These are phyloP conservation scores for Xylogone sp. DNA, from an alignment of 2,329 filamentous ascomycete genomes.

Conservation along the genomic window DNA sequence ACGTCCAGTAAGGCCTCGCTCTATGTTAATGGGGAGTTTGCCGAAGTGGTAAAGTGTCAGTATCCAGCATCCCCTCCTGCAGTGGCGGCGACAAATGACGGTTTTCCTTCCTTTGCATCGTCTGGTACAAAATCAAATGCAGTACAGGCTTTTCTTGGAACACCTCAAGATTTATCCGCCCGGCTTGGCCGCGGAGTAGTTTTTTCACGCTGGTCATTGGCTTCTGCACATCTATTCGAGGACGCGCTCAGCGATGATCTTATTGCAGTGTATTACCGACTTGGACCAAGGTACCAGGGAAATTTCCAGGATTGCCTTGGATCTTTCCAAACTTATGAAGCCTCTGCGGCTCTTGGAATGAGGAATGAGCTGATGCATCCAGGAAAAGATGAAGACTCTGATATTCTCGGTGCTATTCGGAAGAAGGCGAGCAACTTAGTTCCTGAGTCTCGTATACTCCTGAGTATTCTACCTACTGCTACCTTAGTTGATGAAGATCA, in stretches of 20 bases:
- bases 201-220: conserved; percentile 80
- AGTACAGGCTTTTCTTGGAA: conserved; percentile 90
- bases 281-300: conserved; percentile 87
- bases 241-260: conserved; percentile 88
- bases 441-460: conserved; percentile 73
- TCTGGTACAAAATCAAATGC: conserved; percentile 55
- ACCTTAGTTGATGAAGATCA: conserved; percentile 78
- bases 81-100: conserved; percentile 59
- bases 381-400: conserved; percentile 85
- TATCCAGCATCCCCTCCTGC: conserved; percentile 76
- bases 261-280: conserved; percentile 82
- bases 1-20: conserved; percentile 77
- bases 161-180: conserved; percentile 80
- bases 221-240: conserved; percentile 84
- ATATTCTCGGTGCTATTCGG: conserved; percentile 85
- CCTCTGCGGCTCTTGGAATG: conserved; percentile 84
- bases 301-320: conserved; percentile 97
- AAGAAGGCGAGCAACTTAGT: conserved; percentile 79
- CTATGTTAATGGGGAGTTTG: conserved; percentile 90
- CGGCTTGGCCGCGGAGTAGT: conserved; percentile 70
- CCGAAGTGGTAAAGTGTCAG: conserved; percentile 83
- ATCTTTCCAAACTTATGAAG: conserved; percentile 92
- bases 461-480: conserved; percentile 78
- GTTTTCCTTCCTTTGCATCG: conserved; percentile 66
- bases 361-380: conserved; percentile 88